A percentile compares a stretch with the other conserved stretches of the same genome.
Evolutionary conservation across 2,329 filamentous ascomycete genomes (phyloP).

Genomic region (Colletotrichum sp.): DNA sequence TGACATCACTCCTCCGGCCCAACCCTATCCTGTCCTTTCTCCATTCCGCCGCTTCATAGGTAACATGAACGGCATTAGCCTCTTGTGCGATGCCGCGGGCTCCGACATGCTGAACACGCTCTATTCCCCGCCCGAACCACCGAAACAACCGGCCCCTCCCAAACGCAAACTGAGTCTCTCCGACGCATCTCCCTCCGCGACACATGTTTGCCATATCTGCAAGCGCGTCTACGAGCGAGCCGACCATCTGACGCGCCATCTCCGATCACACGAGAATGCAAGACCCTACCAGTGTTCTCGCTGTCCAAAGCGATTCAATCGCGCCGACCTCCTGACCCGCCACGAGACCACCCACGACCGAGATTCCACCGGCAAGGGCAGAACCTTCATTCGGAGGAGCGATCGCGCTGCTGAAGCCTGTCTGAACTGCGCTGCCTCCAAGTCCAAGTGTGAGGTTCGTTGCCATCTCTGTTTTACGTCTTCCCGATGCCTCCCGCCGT

Average conservation of each 20-base stretch:
- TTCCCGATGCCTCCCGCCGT: background rate
- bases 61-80: constrained; percentile 16
- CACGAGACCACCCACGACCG: constrained; percentile 19
- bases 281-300: constrained; percentile 15
- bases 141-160: constrained; percentile 3
- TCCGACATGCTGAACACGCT: constrained; percentile 15
- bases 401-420: constrained; percentile 17
- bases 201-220: constrained; percentile 18
- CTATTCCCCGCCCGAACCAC: constrained; percentile 1
- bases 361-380: constrained; percentile 15
- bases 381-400: constrained; percentile 14
- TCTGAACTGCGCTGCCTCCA: constrained; percentile 15
- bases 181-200: background rate
- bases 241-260: constrained; percentile 15
- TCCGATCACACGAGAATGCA: constrained; percentile 18
- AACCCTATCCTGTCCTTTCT: background rate
- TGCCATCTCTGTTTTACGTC: background rate
- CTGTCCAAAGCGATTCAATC: constrained; percentile 17
- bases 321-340: constrained; percentile 17
- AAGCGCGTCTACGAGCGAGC: constrained; percentile 15
- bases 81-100: constrained; percentile 19
- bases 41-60: background rate
- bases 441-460: constrained; percentile 20
- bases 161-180: constrained; percentile 14
- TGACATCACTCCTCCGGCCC: background rate